phyloP scores from a whole-genome alignment of 768 basidiomycete species.

The Lentinula boryana region DNA sequence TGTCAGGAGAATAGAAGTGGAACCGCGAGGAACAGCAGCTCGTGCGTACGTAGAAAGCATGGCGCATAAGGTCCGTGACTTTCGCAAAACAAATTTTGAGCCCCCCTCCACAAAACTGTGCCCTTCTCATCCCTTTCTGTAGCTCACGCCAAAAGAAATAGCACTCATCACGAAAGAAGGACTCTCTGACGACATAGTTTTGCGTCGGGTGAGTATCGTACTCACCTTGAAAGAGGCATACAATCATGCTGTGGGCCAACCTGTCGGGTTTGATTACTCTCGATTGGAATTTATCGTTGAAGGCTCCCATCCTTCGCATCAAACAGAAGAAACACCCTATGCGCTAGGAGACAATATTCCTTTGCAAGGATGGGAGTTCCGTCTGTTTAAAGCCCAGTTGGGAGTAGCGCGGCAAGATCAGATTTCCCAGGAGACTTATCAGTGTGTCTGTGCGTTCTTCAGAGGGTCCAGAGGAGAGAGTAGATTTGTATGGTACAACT shows the following conservation, averaged over 20 bases:
- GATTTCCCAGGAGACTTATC: constrained; percentile 62
- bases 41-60: constrained; percentile 65
- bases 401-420: constrained; percentile 56
- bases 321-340: constrained; percentile 32
- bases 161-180: constrained; percentile 42
- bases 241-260: constrained; percentile 79
- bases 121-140: not conserved
- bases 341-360: constrained; percentile 65
- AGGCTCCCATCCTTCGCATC: constrained; percentile 4
- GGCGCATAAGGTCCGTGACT: constrained; percentile 60
- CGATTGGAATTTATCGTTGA: constrained; percentile 75
- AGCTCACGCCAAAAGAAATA: constrained; percentile 38
- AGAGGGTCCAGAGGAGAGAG: constrained; percentile 52
- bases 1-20: constrained; percentile 59
- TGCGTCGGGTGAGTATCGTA: constrained; percentile 72
- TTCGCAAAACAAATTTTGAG: not conserved
- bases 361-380: constrained; percentile 81
- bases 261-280: constrained; percentile 73
- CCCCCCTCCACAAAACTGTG: not conserved
- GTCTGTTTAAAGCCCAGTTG: constrained; percentile 68
- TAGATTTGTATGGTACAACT: constrained; percentile 69
- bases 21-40: constrained; percentile 54
- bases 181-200: constrained; percentile 54
- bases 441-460: constrained; percentile 76
- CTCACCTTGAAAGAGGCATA: constrained; percentile 79